phyloP scores from a whole-genome alignment of 192 early-diverging fungal species.

The Lunasporangiospora selenospora region DNA sequence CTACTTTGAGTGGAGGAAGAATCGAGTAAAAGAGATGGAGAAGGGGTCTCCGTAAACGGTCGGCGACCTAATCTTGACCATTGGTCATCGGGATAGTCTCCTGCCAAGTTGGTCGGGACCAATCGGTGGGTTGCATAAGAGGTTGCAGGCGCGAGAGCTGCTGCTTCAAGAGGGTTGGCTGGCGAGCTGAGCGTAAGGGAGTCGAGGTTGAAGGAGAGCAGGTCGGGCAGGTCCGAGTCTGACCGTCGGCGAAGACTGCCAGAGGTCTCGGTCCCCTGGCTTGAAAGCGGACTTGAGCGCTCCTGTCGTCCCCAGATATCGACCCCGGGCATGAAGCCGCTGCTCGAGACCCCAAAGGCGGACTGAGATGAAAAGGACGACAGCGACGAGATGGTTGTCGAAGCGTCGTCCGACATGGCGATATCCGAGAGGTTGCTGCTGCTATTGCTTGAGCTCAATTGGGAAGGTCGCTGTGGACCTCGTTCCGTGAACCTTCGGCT shows the following conservation, averaged over 20 bases:
- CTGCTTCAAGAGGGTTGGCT: background rate
- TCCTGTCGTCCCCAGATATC: slow-evolving; percentile 13
- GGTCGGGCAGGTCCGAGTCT: slow-evolving; percentile 20
- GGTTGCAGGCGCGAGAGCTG: background rate
- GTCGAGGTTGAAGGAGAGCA: background rate
- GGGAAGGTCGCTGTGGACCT: background rate
- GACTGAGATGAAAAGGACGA: background rate
- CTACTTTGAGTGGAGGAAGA: background rate
- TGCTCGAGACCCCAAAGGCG: background rate
- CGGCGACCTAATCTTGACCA: background rate
- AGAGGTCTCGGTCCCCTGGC: background rate
- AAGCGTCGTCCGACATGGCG: background rate
- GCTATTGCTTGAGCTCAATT: background rate
- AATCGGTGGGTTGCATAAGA: background rate
- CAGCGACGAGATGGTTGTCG: background rate
- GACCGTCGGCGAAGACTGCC: slow-evolving; percentile 22
- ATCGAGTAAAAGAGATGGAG: background rate
- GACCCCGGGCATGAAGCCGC: slow-evolving; percentile 18
- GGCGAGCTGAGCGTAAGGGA: background rate
- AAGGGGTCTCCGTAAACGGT: background rate
- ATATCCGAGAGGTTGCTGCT: background rate
- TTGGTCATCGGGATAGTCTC: no score
- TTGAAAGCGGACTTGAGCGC: background rate
- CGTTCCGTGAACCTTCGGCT: background rate
- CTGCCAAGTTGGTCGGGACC: background rate